Evolutionary conservation across 1,284 basidiomycete genomes (phyloP).

Genomic region (Sparassis latifolia): DNA sequence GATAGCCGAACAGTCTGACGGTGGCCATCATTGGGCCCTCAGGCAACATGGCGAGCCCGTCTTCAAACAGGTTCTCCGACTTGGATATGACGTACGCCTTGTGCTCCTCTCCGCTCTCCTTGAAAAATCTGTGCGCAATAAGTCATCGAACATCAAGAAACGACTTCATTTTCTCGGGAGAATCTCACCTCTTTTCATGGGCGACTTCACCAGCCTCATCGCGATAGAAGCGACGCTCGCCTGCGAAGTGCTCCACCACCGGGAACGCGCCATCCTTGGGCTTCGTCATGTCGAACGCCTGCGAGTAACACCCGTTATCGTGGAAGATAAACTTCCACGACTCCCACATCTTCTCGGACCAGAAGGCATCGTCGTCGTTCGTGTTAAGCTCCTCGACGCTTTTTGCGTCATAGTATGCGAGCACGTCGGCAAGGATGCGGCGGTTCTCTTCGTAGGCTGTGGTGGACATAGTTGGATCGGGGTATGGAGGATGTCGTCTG

Average conservation of each 20-base stretch:
- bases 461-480: too few species aligned
- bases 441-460: not conserved
- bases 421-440: not conserved
- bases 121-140: not conserved
- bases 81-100: not conserved
- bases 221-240: not conserved
- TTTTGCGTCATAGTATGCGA: not conserved
- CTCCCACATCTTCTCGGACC: not conserved
- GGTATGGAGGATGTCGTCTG: too few species aligned
- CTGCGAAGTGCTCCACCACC: not conserved
- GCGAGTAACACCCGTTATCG: not conserved
- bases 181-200: not conserved
- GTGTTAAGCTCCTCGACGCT: not conserved
- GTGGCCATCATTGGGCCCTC: not conserved
- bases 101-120: not conserved
- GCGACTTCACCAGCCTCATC: not conserved
- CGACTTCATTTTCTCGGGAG: not conserved
- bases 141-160: too few species aligned
- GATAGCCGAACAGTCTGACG: not conserved
- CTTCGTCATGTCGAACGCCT: not conserved
- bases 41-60: not conserved
- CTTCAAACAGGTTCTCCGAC: not conserved
- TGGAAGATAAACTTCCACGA: not conserved
- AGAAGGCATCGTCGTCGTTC: not conserved
- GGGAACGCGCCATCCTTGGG: not conserved